Conservation (phyloP, 139 green algal genomes). For the Closterium sp. region DNA sequence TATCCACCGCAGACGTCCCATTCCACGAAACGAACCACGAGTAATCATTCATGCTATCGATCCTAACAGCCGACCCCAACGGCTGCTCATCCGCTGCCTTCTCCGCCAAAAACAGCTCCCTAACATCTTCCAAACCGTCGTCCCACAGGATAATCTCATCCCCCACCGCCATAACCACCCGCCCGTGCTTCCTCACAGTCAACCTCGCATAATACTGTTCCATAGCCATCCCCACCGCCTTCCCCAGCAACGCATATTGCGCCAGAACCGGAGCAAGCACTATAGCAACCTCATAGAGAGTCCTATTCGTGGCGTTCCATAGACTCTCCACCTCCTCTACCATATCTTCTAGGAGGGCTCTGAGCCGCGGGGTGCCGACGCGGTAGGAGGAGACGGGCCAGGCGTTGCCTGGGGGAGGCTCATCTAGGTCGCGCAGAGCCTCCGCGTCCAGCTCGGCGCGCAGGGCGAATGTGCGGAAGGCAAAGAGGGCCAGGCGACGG, state of each 20-base stretch:
- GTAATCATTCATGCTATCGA: constrained; percentile 8
- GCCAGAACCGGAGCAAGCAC: neutral
- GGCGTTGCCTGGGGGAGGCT: neutral
- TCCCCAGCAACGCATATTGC: neutral
- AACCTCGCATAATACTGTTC: neutral
- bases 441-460: constrained; percentile 1
- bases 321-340: neutral
- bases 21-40: constrained; percentile 6
- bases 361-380: neutral
- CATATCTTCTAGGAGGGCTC: constrained; percentile 1
- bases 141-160: constrained; percentile 10
- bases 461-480: neutral
- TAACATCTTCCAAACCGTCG: neutral
- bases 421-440: neutral
- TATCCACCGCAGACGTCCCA: neutral
- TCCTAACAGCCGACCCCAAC: neutral
- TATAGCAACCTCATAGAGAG: neutral
- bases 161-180: neutral
- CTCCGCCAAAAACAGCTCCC: neutral
- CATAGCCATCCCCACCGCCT: constrained; percentile 4
- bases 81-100: neutral
- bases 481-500: neutral
- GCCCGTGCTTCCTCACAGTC: neutral
- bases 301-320: neutral
- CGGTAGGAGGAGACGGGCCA: neutral